Conservation (phyloP, 2,329 filamentous ascomycete genomes). For the Penicillium occitanis region DNA sequence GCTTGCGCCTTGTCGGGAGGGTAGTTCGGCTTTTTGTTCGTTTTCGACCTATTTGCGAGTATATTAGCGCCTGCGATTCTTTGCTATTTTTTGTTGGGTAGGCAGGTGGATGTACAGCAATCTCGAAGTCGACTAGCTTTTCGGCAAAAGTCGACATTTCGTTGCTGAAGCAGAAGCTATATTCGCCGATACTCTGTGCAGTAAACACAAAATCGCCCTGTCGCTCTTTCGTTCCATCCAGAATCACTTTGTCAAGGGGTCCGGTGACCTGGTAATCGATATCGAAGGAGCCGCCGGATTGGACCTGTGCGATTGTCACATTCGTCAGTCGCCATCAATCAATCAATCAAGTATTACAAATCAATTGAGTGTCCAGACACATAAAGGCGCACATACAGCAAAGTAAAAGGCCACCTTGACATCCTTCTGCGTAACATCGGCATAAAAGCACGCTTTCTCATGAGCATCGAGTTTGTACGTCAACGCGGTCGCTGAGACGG, state of each 20-base stretch:
- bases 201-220: constrained; percentile 99
- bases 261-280: constrained; percentile 88
- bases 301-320: constrained; percentile 61
- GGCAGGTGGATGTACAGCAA: constrained; percentile 63
- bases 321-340: background rate
- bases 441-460: constrained; percentile 96
- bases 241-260: constrained; percentile 74
- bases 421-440: constrained; percentile 71
- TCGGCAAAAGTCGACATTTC: constrained; percentile 97
- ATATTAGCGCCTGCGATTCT: background rate
- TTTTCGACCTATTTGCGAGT: constrained; percentile 73
- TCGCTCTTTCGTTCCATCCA: constrained; percentile 85
- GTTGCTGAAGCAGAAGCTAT: constrained; percentile 97
- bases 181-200: constrained; percentile 81
- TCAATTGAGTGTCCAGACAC: background rate
- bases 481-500: constrained; percentile 81
- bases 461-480: constrained; percentile 89
- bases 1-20: constrained; percentile 81
- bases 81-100: too few species aligned
- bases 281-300: constrained; percentile 98
- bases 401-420: constrained; percentile 98
- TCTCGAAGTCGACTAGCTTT: constrained; percentile 98
- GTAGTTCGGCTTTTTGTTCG: constrained; percentile 76
- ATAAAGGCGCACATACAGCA: constrained; percentile 64
- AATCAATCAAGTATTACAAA: too few species aligned